Percentiles rank a stretch among this genome's conserved stretches.
Evolutionary conservation across 345 rosid species (phyloP).

Genomic region (Noccaea bulbosa): DNA sequence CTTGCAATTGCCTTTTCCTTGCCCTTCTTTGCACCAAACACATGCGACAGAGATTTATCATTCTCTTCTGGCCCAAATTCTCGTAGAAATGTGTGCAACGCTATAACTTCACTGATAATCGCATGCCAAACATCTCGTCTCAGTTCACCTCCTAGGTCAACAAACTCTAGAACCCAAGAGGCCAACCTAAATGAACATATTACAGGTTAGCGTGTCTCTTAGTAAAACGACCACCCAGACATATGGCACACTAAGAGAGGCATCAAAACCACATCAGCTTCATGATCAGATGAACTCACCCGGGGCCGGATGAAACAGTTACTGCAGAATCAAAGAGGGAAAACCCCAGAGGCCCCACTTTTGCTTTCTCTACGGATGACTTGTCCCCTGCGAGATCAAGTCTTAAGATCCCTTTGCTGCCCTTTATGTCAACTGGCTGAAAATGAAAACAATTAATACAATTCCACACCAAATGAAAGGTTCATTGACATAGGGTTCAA

Average conservation of each 20-base stretch:
- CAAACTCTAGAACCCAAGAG: constrained; percentile 90
- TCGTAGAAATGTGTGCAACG: constrained; percentile 71
- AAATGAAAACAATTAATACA: constrained; percentile 25
- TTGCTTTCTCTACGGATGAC: constrained; percentile 68
- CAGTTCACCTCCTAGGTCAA: constrained; percentile 92
- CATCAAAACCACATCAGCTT: constrained; percentile 17
- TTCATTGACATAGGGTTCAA: not conserved
- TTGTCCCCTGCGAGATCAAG: constrained; percentile 70
- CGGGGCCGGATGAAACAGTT: constrained; percentile 64
- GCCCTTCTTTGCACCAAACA: constrained; percentile 83
- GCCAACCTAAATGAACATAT: constrained; percentile 56
- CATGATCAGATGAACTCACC: constrained; percentile 56
- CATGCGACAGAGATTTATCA: constrained; percentile 62
- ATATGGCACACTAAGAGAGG: not conserved
- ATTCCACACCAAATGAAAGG: constrained; percentile 4
- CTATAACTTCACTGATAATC: constrained; percentile 74
- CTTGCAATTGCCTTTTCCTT: constrained; percentile 69
- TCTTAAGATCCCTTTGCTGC: constrained; percentile 62
- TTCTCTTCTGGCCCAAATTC: constrained; percentile 77
- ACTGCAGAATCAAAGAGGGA: constrained; percentile 87
- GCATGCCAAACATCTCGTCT: constrained; percentile 98
- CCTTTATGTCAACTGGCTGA: constrained; percentile 67
- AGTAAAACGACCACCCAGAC: constrained; percentile 10
- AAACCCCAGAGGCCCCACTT: constrained; percentile 92
- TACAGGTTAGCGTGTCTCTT: constrained; percentile 26